A percentile compares a stretch with the other conserved stretches of the same genome.
These are phyloP conservation scores for Malus sylvestris DNA, from an alignment of 306 rosid species.

Conservation along the genomic window DNA sequence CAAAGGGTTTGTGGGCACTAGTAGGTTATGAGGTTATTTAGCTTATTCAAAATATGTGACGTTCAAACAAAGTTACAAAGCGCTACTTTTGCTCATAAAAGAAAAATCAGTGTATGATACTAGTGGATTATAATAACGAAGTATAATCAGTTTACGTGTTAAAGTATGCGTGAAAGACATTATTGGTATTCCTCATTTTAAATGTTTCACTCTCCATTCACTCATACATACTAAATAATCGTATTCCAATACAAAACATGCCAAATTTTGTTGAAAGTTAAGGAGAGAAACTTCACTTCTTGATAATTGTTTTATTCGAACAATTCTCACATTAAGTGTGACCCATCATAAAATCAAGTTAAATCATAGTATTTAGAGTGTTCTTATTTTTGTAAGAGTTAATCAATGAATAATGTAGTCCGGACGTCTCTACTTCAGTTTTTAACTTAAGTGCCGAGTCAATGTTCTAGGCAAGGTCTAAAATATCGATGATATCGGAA, in stretches of 20 bases:
- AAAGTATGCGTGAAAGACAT: no score
- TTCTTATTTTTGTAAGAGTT: not conserved
- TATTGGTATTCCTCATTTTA: no score
- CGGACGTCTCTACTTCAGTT: not conserved
- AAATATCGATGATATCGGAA: no score
- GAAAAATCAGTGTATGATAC: not conserved
- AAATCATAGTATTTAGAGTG: no score
- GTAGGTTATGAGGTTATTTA: not conserved
- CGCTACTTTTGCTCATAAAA: constrained; percentile 21
- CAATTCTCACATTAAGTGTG: not conserved
- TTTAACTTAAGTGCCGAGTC: not conserved
- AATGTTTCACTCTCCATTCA: no score
- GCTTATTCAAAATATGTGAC: constrained; percentile 28
- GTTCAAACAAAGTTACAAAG: constrained; percentile 27
- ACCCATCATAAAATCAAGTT: no score
- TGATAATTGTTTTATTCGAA: no score
- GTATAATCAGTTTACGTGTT: no score
- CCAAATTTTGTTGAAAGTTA: not conserved
- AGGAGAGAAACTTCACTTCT: not conserved
- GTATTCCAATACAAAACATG: not conserved
- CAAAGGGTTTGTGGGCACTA: constrained; percentile 2
- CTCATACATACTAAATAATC: no score
- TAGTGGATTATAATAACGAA: no score
- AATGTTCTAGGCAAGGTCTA: not conserved
- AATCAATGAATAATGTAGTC: not conserved